Base-by-base conservation (phyloP, 2,329 filamentous ascomycete genomes). In the Pseudopithomyces chartarum region DNA sequence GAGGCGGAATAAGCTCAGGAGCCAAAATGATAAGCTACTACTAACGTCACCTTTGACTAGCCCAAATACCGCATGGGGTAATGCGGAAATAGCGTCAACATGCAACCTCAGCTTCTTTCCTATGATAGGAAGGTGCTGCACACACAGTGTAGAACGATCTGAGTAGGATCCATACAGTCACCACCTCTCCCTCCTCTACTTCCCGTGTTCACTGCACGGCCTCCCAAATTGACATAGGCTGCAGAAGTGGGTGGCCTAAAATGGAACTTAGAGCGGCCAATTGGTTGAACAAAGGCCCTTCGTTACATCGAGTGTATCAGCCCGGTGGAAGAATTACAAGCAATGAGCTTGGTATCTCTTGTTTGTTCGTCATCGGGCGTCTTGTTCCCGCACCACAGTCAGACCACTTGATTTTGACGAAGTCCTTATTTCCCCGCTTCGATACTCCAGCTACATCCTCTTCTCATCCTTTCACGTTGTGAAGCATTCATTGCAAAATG, bases 211-310 rank as follows among this genome's bases (percentile, higher is more conserved):
- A 38, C 15, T 13, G 19, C 45, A 12, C 32, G n/a, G 32, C 4
- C 17, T 19, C 6, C 33, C 11, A 17, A n/a, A 38, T 36, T 29
- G 22, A 36, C 32, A n/a, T n/a, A 17, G 22, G 19, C 19, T 38
- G 45, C 45, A 36, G 45, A 48, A 36, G 32, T 19, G 45, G 45
- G 45, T 48, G 11, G 45, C 45, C 45, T 48, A 19, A 48, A 48
- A 11, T 15, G 22, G 23, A n/a, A 3, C 38, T 36, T 23, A 48
- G 45, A 33, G 36, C 23, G 45, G 45, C 38, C 32, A 19, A 17
- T 48, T 33, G 45, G 33, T 23, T 48, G 20, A 6, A 23, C 11
- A 36, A 19, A 19, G 43, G 12, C 17, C 23, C 45, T 15, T 17
- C 19, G 17, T 38, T 4, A 15, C 11, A 38, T 17, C 45, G 22